Conservation (phyloP, 352 stramenopile species). For the Phytophthora podocarpi region DNA sequence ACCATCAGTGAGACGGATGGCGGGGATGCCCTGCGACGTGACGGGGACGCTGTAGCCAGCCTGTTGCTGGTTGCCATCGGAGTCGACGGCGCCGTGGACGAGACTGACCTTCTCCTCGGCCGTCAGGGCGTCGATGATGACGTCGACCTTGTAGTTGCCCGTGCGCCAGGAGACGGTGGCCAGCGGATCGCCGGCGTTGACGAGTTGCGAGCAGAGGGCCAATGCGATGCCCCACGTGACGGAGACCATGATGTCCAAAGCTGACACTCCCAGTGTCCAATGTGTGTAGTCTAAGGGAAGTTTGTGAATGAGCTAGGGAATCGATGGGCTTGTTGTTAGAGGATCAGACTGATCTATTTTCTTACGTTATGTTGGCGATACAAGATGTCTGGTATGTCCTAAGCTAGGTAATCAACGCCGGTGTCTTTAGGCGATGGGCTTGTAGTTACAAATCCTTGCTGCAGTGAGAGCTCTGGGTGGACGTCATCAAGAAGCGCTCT, state of each 20-base stretch:
- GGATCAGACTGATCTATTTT: too few species aligned
- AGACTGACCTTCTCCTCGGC: constrained; percentile 36
- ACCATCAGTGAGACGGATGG: constrained; percentile 30
- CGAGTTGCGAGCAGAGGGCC: constrained; percentile 24
- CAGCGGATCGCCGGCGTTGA: constrained; percentile 24
- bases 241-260: constrained; percentile 25
- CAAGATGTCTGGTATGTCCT: too few species aligned
- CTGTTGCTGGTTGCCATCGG: constrained; percentile 34
- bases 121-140: constrained; percentile 29
- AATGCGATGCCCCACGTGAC: constrained; percentile 33
- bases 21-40: constrained; percentile 30
- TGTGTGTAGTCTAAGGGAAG: constrained; percentile 10
- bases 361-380: too few species aligned
- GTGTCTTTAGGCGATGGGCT: too few species aligned
- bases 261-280: not conserved
- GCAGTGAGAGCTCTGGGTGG: too few species aligned
- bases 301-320: constrained; percentile 34
- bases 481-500: too few species aligned
- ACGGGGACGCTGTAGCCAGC: constrained; percentile 33
- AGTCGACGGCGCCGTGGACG: constrained; percentile 30
- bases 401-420: too few species aligned
- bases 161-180: constrained; percentile 33
- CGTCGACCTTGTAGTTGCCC: constrained; percentile 39
- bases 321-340: too few species aligned
- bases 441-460: too few species aligned